phyloP scores from a whole-genome alignment of 371 early-diverging fungal species.

The Synchytrium microbalum region DNA sequence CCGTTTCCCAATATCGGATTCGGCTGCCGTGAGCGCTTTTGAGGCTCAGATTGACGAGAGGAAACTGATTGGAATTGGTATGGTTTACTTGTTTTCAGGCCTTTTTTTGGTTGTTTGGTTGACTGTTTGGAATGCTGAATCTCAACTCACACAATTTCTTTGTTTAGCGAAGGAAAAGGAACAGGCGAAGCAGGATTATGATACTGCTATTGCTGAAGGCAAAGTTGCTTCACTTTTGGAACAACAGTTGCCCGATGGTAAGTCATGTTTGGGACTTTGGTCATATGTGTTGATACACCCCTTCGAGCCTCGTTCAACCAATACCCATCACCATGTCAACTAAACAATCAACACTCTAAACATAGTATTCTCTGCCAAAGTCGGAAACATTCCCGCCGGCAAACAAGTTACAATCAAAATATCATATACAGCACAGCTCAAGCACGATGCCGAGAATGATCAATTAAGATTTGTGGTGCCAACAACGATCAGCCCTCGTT shows the following conservation, averaged over 20 bases:
- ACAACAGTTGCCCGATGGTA: conserved; percentile 22
- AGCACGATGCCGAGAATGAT: conserved; percentile 34
- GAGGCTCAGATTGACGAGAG: background rate
- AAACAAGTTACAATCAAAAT: conserved; percentile 26
- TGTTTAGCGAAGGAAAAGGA: conserved; percentile 18
- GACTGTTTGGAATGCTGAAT: no score
- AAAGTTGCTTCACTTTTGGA: conserved; percentile 27
- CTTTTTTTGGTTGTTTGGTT: background rate
- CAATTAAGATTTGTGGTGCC: conserved; percentile 37
- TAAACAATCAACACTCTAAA: no score
- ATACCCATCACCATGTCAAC: no score
- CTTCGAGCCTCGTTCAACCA: no score
- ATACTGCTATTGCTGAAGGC: conserved; percentile 20
- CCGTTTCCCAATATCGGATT: background rate
- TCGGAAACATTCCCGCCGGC: conserved; percentile 27
- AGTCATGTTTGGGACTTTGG: background rate
- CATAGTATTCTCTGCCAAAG: conserved; percentile 27
- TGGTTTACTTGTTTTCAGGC: background rate
- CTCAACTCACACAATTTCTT: no score
- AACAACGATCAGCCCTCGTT: conserved; percentile 29
- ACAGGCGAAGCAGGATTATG: conserved; percentile 20
- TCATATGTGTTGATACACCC: background rate
- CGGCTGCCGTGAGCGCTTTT: background rate
- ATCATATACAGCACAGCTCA: conserved; percentile 34
- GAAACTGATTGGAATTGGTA: background rate